These are phyloP conservation scores for Aspergillus tanneri DNA, from an alignment of 2,329 filamentous ascomycete genomes.

Conservation along the genomic window DNA sequence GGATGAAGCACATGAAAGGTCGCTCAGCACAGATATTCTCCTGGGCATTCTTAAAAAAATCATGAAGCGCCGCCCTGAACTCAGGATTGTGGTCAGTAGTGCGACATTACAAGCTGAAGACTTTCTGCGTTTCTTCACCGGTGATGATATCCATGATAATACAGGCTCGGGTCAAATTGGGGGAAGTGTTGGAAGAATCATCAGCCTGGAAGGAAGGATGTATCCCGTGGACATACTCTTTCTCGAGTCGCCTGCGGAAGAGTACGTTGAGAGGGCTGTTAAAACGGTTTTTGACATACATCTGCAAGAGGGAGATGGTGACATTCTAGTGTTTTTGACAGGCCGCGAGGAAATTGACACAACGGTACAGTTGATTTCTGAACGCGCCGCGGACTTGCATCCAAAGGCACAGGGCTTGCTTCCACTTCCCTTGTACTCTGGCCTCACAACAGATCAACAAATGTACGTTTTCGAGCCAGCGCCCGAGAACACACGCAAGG, in stretches of 20 bases:
- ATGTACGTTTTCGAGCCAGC: conserved; percentile 91
- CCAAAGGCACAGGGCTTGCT: conserved; percentile 61
- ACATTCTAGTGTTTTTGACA: conserved; percentile 88
- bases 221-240: conserved; percentile 88
- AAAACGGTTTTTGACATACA: conserved; percentile 87
- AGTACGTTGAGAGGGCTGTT: conserved; percentile 82
- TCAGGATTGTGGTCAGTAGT: conserved; percentile 88
- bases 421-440: conserved; percentile 81
- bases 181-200: conserved; percentile 60
- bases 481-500: conserved; percentile 78
- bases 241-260: conserved; percentile 71
- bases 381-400: conserved; percentile 65
- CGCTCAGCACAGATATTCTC: conserved; percentile 86
- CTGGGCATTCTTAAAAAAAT: conserved; percentile 92
- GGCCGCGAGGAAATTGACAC: conserved; percentile 90
- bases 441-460: conserved; percentile 84
- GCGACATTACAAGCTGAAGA: conserved; percentile 88
- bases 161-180: conserved; percentile 36
- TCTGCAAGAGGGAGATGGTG: conserved; percentile 72
- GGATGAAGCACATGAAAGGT: conserved; percentile 93
- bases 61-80: conserved; percentile 70
- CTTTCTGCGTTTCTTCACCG: conserved; percentile 75
- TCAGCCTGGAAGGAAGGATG: conserved; percentile 82
- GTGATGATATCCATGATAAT: conserved; percentile 41
- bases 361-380: conserved; percentile 73